These are phyloP conservation scores for Paecilomyces sp. DNA, from an alignment of 2,329 filamentous ascomycete species.

Conservation along the genomic window DNA sequence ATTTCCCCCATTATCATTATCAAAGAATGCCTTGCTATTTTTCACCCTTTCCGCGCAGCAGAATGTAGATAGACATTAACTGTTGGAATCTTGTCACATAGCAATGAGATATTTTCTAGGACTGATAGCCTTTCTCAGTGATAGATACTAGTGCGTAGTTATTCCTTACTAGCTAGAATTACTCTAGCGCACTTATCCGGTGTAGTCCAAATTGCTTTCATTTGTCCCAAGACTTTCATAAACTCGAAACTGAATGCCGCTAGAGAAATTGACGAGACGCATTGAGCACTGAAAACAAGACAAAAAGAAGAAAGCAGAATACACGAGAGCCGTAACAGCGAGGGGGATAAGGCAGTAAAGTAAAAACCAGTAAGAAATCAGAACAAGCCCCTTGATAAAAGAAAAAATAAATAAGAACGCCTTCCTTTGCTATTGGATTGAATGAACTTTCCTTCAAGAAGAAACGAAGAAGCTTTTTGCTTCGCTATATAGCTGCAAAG, in stretches of 20 bases:
- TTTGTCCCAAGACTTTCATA: neutral
- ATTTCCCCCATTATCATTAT: neutral
- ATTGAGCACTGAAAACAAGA: neutral
- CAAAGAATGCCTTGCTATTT: constrained; percentile 4
- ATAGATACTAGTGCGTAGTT: neutral
- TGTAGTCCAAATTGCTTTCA: neutral
- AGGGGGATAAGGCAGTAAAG: neutral
- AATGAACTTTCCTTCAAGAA: neutral
- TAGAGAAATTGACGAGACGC: neutral
- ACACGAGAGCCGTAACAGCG: neutral
- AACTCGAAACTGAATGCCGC: neutral
- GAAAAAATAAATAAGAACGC: neutral
- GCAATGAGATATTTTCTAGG: neutral
- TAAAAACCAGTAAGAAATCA: neutral
- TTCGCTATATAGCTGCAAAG: neutral
- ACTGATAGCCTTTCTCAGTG: neutral
- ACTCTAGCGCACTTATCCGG: neutral
- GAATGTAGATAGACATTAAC: neutral
- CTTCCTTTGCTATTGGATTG: neutral
- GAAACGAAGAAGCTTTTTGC: too few species aligned
- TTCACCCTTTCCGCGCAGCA: neutral
- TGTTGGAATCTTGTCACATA: neutral
- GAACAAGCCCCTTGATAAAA: neutral
- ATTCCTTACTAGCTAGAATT: too few species aligned
- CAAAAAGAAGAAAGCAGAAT: neutral